Conservation (phyloP, 176 grass and related monocot species). For the Dactylis glomerata region DNA sequence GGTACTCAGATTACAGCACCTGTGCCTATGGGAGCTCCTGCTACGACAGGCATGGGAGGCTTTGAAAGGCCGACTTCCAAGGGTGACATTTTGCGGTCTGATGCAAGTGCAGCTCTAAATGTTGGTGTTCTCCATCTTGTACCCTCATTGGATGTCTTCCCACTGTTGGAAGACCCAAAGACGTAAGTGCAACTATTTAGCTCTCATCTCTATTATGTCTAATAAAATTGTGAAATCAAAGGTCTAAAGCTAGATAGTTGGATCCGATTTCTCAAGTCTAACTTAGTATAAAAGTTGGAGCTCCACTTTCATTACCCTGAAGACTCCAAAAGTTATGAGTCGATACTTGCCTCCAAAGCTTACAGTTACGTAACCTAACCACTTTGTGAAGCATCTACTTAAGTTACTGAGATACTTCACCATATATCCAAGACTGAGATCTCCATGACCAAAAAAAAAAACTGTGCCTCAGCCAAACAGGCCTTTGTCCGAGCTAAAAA, state of each 20-base stretch:
- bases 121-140: constrained; percentile 97
- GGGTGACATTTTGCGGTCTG: constrained; percentile 82
- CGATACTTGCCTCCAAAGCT: background rate
- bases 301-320: background rate
- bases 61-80: constrained; percentile 91
- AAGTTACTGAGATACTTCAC: constrained; percentile 5
- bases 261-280: constrained; percentile 7
- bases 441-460: background rate
- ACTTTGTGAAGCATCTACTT: background rate
- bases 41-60: constrained; percentile 96
- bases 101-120: constrained; percentile 90
- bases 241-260: background rate
- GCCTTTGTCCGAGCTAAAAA: background rate
- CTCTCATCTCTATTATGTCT: constrained; percentile 25
- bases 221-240: background rate
- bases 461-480: background rate
- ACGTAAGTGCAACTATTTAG: constrained; percentile 55
- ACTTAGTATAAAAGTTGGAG: constrained; percentile 15
- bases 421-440: background rate
- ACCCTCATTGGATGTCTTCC: constrained; percentile 90
- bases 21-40: constrained; percentile 88
- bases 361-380: background rate
- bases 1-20: constrained; percentile 95
- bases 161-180: constrained; percentile 84
- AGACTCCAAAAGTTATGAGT: constrained; percentile 5